These are phyloP conservation scores for Colletotrichum sp. DNA, from an alignment of 2,329 filamentous ascomycete genomes.

Conservation along the genomic window DNA sequence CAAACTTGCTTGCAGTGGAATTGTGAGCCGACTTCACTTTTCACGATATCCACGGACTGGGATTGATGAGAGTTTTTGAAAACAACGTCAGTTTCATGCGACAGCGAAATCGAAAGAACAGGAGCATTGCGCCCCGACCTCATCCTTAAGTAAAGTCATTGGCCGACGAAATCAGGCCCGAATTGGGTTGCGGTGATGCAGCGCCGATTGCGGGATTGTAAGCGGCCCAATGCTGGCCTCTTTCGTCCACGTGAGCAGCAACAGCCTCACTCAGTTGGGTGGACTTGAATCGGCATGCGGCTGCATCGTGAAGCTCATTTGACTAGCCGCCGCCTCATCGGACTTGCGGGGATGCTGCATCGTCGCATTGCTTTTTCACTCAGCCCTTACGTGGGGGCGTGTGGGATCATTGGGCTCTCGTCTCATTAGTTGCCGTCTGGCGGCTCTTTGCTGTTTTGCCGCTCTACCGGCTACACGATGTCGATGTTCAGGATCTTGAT, in stretches of 20 bases:
- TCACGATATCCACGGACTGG: neutral
- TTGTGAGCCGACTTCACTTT: neutral
- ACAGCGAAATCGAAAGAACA: neutral
- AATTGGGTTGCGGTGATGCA: slow-evolving; percentile 21
- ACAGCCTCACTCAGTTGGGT: slow-evolving; percentile 18
- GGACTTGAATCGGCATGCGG: slow-evolving; percentile 6
- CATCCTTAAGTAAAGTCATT: slow-evolving; percentile 17
- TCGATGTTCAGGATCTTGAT: slow-evolving; percentile 96
- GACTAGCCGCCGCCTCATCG: neutral
- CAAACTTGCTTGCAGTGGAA: neutral
- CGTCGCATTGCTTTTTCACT: slow-evolving; percentile 13
- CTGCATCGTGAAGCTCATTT: slow-evolving; percentile 18
- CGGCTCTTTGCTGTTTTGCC: neutral
- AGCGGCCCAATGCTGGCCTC: slow-evolving; percentile 16
- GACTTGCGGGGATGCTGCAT: slow-evolving; percentile 20
- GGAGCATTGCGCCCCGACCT: neutral
- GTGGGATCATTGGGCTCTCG: neutral
- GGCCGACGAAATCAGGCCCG: slow-evolving; percentile 16
- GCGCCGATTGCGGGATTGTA: slow-evolving; percentile 22
- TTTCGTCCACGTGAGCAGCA: slow-evolving; percentile 14
- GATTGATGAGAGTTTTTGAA: neutral
- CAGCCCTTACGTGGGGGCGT: neutral
- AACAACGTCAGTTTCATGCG: neutral
- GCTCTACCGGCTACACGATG: slow-evolving; percentile 43
- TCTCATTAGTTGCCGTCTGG: neutral